These are phyloP conservation scores for Kurtzmaniella quercitrusa DNA, from an alignment of 1,139 yeast genomes.

Conservation along the genomic window DNA sequence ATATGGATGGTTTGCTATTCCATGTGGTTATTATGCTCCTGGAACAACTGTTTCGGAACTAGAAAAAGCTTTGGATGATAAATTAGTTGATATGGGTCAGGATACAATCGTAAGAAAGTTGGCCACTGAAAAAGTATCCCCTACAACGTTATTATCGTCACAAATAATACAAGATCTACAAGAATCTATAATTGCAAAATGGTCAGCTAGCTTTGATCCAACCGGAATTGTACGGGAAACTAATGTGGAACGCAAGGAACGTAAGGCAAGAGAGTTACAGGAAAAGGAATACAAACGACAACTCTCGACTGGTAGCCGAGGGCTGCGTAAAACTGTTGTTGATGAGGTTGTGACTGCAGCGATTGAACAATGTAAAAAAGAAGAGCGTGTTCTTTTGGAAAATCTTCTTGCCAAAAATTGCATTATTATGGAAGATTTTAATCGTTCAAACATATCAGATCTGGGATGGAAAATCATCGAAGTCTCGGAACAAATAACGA, in stretches of 20 bases:
- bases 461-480: not conserved
- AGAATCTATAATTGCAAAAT: not conserved
- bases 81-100: not conserved
- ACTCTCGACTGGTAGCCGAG: not conserved
- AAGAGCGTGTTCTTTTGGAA: not conserved
- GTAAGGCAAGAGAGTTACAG: not conserved
- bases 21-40: conserved; percentile 21
- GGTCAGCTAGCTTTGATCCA: not conserved
- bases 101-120: not conserved
- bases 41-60: conserved; percentile 24
- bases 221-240: not conserved
- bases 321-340: not conserved
- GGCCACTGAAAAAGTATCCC: not conserved
- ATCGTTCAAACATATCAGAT: not conserved
- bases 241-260: not conserved
- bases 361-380: not conserved
- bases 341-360: not conserved
- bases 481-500: not conserved
- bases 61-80: not conserved
- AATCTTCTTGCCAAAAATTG: not conserved
- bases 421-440: not conserved
- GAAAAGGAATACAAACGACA: not conserved
- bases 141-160: not conserved
- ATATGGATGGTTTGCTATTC: conserved; percentile 34
- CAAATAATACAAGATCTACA: not conserved